phyloP scores from a whole-genome alignment of 2,329 filamentous ascomycete genomes.

The Sporothrix dimorphospora region DNA sequence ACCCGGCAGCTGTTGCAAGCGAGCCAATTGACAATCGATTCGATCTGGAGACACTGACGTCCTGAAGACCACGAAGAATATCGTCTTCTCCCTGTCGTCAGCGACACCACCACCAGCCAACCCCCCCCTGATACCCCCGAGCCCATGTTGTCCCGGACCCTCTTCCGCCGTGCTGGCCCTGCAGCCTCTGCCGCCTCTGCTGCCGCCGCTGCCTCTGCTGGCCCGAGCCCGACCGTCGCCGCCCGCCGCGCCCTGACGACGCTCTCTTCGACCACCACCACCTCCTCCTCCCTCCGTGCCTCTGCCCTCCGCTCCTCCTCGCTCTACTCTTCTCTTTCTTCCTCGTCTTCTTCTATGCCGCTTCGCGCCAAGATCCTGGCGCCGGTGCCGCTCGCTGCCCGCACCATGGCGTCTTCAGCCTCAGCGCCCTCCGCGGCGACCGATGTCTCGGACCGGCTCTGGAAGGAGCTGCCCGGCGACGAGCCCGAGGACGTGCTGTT shows the following conservation, averaged over 20 bases:
- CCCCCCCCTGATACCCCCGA: neutral
- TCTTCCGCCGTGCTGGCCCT: conserved; percentile 58
- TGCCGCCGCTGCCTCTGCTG: conserved; percentile 37
- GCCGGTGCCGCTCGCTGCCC: conserved; percentile 53
- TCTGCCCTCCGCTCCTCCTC: conserved; percentile 13
- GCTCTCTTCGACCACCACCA: conserved; percentile 31
- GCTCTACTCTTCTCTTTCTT: neutral
- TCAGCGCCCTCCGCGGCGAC: conserved; percentile 1
- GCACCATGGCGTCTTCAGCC: conserved; percentile 44
- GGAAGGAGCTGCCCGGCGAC: conserved; percentile 66
- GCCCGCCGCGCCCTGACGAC: conserved; percentile 20
- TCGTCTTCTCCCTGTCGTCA: neutral
- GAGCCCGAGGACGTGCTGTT: conserved; percentile 92
- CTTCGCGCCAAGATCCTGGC: conserved; percentile 74
- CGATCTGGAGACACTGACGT: neutral
- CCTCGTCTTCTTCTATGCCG: conserved; percentile 62
- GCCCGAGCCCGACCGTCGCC: neutral
- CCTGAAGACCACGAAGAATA: neutral
- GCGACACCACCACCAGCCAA: neutral
- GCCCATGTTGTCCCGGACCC: conserved; percentile 59
- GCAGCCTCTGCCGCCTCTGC: conserved; percentile 52
- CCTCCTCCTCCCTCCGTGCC: conserved; percentile 38
- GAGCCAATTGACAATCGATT: neutral
- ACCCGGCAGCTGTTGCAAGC: conserved; percentile 13
- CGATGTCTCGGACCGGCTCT: conserved; percentile 35